These are phyloP conservation scores for Cucumis cinereus DNA, from an alignment of 306 rosid genomes.

Conservation along the genomic window DNA sequence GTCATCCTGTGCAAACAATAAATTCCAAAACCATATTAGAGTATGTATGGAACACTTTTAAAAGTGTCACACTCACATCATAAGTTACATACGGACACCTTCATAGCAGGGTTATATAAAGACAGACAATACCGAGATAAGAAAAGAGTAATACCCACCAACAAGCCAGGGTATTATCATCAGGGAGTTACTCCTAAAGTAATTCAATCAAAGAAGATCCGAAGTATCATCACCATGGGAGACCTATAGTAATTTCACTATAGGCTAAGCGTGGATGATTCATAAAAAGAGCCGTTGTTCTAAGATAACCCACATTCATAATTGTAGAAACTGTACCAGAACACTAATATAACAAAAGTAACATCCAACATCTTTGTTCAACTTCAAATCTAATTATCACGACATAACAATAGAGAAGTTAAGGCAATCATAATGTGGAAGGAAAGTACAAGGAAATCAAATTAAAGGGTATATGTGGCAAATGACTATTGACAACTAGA, in stretches of 20 bases:
- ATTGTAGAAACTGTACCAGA: not conserved
- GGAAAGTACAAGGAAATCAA: not conserved
- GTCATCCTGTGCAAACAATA: slow-evolving; percentile 48
- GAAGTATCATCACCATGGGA: not conserved
- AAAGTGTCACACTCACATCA: not conserved
- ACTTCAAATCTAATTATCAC: not conserved
- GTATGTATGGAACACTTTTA: not conserved
- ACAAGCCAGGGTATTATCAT: not conserved
- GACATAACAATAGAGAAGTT: not conserved
- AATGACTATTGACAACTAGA: not conserved
- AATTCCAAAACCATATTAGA: not conserved
- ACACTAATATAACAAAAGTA: not conserved
- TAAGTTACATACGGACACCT: not conserved
- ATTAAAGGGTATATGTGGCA: not conserved
- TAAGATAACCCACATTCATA: not conserved
- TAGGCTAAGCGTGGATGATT: not conserved
- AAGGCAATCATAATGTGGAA: not conserved
- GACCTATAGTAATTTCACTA: not conserved
- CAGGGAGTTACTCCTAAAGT: not conserved
- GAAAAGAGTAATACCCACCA: not conserved
- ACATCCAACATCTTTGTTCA: not conserved
- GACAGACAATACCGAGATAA: not conserved
- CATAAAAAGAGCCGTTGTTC: not conserved
- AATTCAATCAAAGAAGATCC: not conserved
- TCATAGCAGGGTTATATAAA: not conserved